A percentile compares a stretch with the other conserved stretches of the same genome.
Conservation (phyloP, 1,139 yeast genomes). For the Pichia sp. region DNA sequence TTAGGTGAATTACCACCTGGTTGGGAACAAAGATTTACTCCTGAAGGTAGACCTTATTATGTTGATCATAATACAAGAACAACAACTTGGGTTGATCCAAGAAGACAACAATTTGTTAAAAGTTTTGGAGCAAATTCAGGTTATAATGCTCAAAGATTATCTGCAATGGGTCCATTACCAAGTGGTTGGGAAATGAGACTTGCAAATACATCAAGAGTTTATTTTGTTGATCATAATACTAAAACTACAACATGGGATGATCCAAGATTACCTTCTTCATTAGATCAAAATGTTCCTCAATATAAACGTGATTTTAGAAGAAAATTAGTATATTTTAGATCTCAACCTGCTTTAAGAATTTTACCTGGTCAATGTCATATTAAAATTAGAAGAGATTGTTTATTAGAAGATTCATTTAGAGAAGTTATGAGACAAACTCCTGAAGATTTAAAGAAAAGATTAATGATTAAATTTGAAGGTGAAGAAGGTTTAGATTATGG, state of each 20-base stretch:
- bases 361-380: conserved; percentile 98
- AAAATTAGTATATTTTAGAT: conserved; percentile 92
- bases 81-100: conserved; percentile 99
- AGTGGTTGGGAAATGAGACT: conserved; percentile 99
- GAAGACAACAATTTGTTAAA: conserved; percentile 96
- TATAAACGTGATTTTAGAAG: conserved; percentile 98
- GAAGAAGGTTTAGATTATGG: conserved; percentile 99
- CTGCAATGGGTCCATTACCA: conserved; percentile 96
- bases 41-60: conserved; percentile 96
- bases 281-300: conserved; percentile 98
- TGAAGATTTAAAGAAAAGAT: conserved; percentile 91
- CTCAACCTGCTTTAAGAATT: conserved; percentile 95
- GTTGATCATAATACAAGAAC: conserved; percentile 98
- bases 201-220: conserved; percentile 96
- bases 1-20: conserved; percentile 96
- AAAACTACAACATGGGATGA: conserved; percentile 99
- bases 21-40: conserved; percentile 98
- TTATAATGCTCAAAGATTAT: conserved; percentile 96
- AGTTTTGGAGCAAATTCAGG: conserved; percentile 84
- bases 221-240: conserved; percentile 97
- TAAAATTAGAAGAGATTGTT: conserved; percentile 93
- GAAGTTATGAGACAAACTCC: conserved; percentile 99
- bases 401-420: conserved; percentile 95
- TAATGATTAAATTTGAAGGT: conserved; percentile 97
- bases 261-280: conserved; percentile 93